A percentile compares a stretch with the other conserved stretches of the same genome.
Conservation (phyloP, 352 stramenopile genomes). For the Phytopythium chamaehyphon region DNA sequence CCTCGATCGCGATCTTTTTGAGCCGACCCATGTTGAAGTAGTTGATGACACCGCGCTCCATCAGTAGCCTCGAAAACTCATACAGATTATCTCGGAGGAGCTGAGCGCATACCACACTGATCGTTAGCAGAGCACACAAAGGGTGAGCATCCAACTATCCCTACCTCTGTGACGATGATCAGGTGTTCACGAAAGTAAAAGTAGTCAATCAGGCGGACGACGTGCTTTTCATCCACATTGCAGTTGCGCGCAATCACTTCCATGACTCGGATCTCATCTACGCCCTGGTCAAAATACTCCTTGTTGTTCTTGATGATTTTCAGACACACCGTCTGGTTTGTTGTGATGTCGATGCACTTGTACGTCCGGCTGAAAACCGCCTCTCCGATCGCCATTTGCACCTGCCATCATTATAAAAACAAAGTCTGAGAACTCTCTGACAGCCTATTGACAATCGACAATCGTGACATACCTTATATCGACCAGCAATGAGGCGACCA, state of each 20-base stretch:
- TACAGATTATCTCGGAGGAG: conserved; percentile 97
- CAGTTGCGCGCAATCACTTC: conserved; percentile 70
- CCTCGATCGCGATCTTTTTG: conserved; percentile 94
- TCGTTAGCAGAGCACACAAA: neutral
- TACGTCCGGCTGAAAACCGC: conserved; percentile 83
- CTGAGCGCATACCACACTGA: conserved; percentile 27
- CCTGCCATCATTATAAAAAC: too few species aligned
- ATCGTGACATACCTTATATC: conserved; percentile 46
- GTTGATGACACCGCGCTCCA: conserved; percentile 72
- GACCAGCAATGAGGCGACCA: conserved; percentile 47
- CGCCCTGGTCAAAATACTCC: conserved; percentile 98
- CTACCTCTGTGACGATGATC: conserved; percentile 96
- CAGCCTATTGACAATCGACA: neutral
- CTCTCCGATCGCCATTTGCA: conserved; percentile 72
- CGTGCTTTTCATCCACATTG: conserved; percentile 89
- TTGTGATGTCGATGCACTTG: conserved; percentile 61
- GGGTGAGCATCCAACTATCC: conserved; percentile 1
- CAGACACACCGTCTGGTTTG: conserved; percentile 89
- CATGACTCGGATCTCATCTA: conserved; percentile 79
- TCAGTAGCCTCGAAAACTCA: conserved; percentile 92
- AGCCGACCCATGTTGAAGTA: conserved; percentile 95
- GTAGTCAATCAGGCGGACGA: conserved; percentile 93
- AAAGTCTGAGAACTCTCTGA: neutral
- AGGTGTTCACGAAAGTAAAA: conserved; percentile 96
- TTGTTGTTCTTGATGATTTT: conserved; percentile 99